Percentiles rank a stretch among this genome's conserved stretches.
Conservation (phyloP, 1,139 yeast species). For the Ogataea hybrid region DNA sequence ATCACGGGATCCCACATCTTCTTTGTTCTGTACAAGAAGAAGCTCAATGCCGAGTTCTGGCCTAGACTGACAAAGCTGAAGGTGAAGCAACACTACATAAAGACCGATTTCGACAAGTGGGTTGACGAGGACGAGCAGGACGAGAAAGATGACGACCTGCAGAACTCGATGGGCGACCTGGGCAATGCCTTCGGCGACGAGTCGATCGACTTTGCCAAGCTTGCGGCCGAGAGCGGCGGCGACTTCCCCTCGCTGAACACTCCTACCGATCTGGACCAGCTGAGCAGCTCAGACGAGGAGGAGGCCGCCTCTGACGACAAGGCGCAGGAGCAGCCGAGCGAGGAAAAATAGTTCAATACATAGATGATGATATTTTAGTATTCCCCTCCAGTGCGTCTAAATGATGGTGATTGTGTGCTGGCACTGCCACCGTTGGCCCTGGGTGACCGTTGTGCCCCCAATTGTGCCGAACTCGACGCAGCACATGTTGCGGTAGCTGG, state of each 20-base stretch:
- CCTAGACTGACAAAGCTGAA: constrained; percentile 83
- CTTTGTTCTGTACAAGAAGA: constrained; percentile 71
- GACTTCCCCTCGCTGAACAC: constrained; percentile 18
- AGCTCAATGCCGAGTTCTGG: constrained; percentile 76
- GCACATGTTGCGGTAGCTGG: constrained; percentile 76
- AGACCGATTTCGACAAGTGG: constrained; percentile 98
- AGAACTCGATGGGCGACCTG: constrained; percentile 26
- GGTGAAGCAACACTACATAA: constrained; percentile 67
- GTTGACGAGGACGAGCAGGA: constrained; percentile 94
- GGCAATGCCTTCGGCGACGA: constrained; percentile 18
- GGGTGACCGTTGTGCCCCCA: constrained; percentile 52
- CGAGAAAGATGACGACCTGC: constrained; percentile 43
- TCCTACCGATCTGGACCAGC: constrained; percentile 17
- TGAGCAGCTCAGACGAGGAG: constrained; percentile 31
- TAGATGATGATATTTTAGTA: not conserved
- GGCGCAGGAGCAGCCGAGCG: constrained; percentile 16
- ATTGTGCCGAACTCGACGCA: constrained; percentile 92
- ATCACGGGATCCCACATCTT: constrained; percentile 72
- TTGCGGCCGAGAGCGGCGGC: constrained; percentile 28
- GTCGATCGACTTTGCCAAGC: constrained; percentile 26
- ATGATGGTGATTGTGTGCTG: constrained; percentile 44
- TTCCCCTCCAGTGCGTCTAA: not conserved
- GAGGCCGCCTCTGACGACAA: constrained; percentile 24
- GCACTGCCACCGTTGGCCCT: constrained; percentile 68
- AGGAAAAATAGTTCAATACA: constrained; percentile 6